Evolutionary conservation across 805 yeast genomes (phyloP).

Genomic region (Candida stauntonica): DNA sequence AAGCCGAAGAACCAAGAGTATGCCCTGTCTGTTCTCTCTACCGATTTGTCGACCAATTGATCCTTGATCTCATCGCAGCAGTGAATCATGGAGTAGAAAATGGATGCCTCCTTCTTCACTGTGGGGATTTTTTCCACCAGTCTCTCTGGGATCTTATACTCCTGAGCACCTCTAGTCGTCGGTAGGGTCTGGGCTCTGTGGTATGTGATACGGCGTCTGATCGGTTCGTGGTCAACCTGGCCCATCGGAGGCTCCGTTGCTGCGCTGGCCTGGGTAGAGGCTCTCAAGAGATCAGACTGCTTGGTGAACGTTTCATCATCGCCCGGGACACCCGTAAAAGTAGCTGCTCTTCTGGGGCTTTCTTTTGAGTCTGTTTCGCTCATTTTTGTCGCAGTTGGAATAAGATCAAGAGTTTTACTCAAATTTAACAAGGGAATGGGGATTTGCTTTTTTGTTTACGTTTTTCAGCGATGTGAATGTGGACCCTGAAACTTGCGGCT

Average conservation of each 20-base stretch:
- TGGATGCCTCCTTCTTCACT: conserved; percentile 18
- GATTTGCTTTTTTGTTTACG: too few relatives aligned
- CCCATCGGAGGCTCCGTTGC: conserved; percentile 13
- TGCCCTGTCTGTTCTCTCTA: conserved; percentile 14
- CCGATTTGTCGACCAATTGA: conserved; percentile 16
- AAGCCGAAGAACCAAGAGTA: conserved; percentile 17
- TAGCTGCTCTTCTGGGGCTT: neutral
- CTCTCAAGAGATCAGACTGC: neutral
- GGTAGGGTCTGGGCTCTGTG: conserved; percentile 18
- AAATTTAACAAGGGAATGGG: too few relatives aligned
- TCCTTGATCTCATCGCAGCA: conserved; percentile 16
- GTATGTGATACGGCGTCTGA: conserved; percentile 10
- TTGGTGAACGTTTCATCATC: too few relatives aligned
- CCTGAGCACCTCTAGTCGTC: neutral
- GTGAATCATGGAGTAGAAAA: conserved; percentile 17
- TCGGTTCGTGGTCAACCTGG: conserved; percentile 6
- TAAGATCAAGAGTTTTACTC: too few relatives aligned
- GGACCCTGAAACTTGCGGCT: too few relatives aligned
- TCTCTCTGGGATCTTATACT: conserved; percentile 12
- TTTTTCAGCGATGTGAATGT: too few relatives aligned
- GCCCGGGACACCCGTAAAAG: too few relatives aligned
- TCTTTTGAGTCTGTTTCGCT: neutral
- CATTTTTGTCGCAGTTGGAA: too few relatives aligned
- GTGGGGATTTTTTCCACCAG: conserved; percentile 14
- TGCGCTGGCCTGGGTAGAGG: conserved; percentile 7